phyloP scores from a whole-genome alignment of 257 asterid genomes.

The Solanum lignicaule region DNA sequence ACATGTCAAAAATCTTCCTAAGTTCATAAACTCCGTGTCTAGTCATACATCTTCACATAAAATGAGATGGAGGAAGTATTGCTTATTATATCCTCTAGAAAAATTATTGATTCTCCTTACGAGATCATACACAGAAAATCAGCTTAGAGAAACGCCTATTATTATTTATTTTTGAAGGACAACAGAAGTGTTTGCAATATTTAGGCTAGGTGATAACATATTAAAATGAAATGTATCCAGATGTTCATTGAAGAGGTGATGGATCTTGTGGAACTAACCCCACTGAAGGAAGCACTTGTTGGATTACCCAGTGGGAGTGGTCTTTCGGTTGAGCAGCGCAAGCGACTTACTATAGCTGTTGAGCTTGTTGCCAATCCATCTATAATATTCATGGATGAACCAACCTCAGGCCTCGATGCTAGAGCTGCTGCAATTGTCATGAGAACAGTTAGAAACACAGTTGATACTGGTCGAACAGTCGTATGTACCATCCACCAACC shows the following conservation, averaged over 20 bases:
- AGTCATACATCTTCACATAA: background rate
- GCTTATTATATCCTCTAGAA: background rate
- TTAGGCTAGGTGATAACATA: background rate
- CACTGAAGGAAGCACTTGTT: constrained; percentile 1
- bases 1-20: background rate
- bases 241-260: constrained; percentile 1
- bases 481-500: constrained; percentile 15
- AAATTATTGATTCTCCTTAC: background rate
- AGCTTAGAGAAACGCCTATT: background rate
- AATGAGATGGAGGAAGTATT: background rate
- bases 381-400: constrained; percentile 14
- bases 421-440: constrained; percentile 15
- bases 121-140: background rate
- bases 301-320: constrained; percentile 5
- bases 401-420: constrained; percentile 13
- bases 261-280: background rate
- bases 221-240: background rate
- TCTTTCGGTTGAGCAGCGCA: constrained; percentile 6
- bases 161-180: background rate
- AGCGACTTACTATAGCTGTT: constrained; percentile 14
- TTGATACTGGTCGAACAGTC: constrained; percentile 11
- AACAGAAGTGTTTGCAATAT: background rate
- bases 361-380: constrained; percentile 19
- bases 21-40: background rate
- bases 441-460: constrained; percentile 7